A percentile compares a stretch with the other conserved stretches of the same genome.
Evolutionary conservation across 495 filamentous ascomycete species (phyloP).

Genomic region (Neurospora tetraspora): DNA sequence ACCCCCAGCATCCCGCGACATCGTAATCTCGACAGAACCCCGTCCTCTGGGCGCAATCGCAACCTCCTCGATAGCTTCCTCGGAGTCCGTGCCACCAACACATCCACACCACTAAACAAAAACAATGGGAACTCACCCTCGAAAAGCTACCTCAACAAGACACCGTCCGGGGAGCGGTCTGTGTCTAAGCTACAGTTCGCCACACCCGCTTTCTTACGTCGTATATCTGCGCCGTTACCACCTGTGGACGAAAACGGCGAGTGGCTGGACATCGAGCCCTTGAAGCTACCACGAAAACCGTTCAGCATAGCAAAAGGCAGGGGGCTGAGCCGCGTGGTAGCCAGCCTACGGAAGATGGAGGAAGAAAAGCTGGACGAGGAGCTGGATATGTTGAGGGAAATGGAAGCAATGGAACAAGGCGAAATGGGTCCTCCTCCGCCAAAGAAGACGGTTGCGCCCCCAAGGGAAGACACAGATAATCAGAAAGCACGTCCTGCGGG

Average conservation of each 20-base stretch:
- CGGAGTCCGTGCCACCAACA: background rate
- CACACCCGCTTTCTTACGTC: slow-evolving; percentile 70
- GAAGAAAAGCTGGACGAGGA: slow-evolving; percentile 71
- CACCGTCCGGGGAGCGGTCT: slow-evolving; percentile 13
- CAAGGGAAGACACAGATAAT: background rate
- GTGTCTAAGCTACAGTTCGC: slow-evolving; percentile 42
- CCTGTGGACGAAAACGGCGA: slow-evolving; percentile 39
- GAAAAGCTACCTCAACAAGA: slow-evolving; percentile 31
- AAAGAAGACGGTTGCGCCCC: background rate
- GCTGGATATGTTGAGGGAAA: slow-evolving; percentile 68
- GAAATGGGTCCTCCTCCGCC: slow-evolving; percentile 5
- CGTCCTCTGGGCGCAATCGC: slow-evolving; percentile 51
- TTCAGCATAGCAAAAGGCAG: slow-evolving; percentile 36
- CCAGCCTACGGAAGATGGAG: slow-evolving; percentile 66
- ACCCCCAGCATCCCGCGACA: background rate
- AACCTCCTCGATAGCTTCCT: slow-evolving; percentile 53
- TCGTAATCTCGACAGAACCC: slow-evolving; percentile 23
- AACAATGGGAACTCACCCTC: slow-evolving; percentile 20
- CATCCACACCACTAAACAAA: slow-evolving; percentile 43
- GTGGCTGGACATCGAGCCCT: slow-evolving; percentile 31
- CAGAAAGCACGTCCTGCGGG: slow-evolving; percentile 18
- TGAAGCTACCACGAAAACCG: slow-evolving; percentile 53
- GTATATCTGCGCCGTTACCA: slow-evolving; percentile 33
- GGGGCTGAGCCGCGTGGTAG: slow-evolving; percentile 70
- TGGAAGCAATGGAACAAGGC: slow-evolving; percentile 48